Percentiles rank a stretch among this genome's conserved stretches.
These are phyloP conservation scores for Heliocybe sulcata DNA, from an alignment of 1,284 basidiomycete species.

Conservation along the genomic window DNA sequence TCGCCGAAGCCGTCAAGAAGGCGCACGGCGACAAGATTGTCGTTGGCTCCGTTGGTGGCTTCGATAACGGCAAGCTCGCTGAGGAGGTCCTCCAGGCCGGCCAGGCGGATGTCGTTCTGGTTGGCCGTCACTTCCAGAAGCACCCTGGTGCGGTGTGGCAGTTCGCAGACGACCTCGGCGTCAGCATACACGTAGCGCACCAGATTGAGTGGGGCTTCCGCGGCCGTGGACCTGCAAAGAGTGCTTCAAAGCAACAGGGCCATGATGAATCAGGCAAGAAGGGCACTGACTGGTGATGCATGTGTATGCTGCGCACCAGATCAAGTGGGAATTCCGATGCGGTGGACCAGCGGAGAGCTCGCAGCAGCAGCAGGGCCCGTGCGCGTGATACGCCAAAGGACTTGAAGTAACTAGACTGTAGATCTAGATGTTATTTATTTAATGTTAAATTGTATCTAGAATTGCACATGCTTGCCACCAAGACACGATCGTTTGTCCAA, in stretches of 20 bases:
- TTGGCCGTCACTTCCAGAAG: slow-evolving; percentile 52
- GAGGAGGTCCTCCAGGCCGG: slow-evolving; percentile 51
- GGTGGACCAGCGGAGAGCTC: too few relatives aligned
- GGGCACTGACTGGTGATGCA: too few relatives aligned
- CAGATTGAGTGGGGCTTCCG: slow-evolving; percentile 47
- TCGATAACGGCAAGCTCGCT: slow-evolving; percentile 49
- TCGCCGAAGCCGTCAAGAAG: slow-evolving; percentile 44
- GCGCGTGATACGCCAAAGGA: too few relatives aligned
- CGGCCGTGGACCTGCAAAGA: not conserved
- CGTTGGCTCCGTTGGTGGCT: slow-evolving; percentile 55
- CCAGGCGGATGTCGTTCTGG: slow-evolving; percentile 34
- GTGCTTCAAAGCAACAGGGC: not conserved
- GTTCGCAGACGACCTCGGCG: slow-evolving; percentile 45
- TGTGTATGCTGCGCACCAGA: too few relatives aligned
- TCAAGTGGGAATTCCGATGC: too few relatives aligned
- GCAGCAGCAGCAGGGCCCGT: too few relatives aligned
- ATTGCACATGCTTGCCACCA: too few relatives aligned
- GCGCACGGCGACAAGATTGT: slow-evolving; percentile 31
- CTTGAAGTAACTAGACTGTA: too few relatives aligned
- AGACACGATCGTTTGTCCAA: too few relatives aligned
- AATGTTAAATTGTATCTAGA: too few relatives aligned
- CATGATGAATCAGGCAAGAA: too few relatives aligned
- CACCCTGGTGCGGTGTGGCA: slow-evolving; percentile 43
- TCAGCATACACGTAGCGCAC: slow-evolving; percentile 32
- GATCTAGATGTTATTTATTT: too few relatives aligned